These are phyloP conservation scores for Magnusiomyces fungicola DNA, from an alignment of 1,139 yeast species.

Conservation along the genomic window DNA sequence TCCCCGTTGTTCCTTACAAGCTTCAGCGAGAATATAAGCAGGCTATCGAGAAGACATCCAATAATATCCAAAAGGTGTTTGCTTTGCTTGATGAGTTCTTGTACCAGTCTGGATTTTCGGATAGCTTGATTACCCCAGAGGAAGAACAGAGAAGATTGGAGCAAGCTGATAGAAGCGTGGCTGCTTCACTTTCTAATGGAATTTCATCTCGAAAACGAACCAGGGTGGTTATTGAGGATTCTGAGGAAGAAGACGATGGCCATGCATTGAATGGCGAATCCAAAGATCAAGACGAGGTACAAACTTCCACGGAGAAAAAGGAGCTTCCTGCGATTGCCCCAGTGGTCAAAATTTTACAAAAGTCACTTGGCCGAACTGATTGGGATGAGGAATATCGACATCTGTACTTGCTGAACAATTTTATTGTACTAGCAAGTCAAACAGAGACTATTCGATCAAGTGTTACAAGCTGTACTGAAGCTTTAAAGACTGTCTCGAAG, in stretches of 20 bases:
- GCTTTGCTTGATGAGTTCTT: constrained; percentile 23
- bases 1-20: constrained; percentile 20
- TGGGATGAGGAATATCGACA: constrained; percentile 23
- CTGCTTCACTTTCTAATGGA: too few relatives aligned
- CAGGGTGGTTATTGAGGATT: too few relatives aligned
- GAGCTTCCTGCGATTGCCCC: neutral
- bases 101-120: constrained; percentile 18
- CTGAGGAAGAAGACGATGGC: neutral
- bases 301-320: neutral
- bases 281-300: neutral
- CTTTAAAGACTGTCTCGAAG: neutral
- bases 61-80: constrained; percentile 31
- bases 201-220: too few relatives aligned
- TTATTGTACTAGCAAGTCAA: constrained; percentile 10
- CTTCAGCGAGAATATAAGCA: constrained; percentile 18
- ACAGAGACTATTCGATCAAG: constrained; percentile 11
- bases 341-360: neutral
- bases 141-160: constrained; percentile 1
- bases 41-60: constrained; percentile 28
- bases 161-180: too few relatives aligned
- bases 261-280: neutral
- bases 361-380: constrained; percentile 19
- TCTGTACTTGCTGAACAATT: constrained; percentile 4
- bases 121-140: constrained; percentile 10
- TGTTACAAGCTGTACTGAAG: constrained; percentile 4